phyloP scores from a whole-genome alignment of 768 basidiomycete genomes.

The Suillus subaureus region DNA sequence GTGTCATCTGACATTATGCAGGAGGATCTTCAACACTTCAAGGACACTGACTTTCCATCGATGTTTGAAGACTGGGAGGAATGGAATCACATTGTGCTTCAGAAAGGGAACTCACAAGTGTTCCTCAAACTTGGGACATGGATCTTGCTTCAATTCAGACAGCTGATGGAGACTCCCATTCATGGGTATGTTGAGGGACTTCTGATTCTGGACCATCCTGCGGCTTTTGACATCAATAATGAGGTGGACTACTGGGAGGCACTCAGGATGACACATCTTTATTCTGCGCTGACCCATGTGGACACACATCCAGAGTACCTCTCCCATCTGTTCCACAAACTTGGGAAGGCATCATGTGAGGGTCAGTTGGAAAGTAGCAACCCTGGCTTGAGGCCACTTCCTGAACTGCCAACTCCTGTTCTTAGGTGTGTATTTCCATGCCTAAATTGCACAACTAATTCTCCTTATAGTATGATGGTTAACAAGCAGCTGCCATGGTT shows the following conservation, averaged over 20 bases:
- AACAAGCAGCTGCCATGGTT: no score
- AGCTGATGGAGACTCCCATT: neutral
- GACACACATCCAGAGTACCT: neutral
- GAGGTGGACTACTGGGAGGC: neutral
- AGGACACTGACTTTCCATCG: neutral
- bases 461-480: neutral
- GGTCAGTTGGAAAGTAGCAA: neutral
- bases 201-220: neutral
- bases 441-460: neutral
- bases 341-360: neutral
- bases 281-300: neutral
- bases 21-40: no score
- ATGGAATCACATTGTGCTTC: neutral
- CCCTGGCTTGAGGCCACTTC: neutral
- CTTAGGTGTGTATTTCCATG: no score
- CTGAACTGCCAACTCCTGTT: neutral
- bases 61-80: neutral
- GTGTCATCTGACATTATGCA: no score
- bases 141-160: neutral
- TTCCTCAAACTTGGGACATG: neutral
- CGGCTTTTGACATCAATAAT: neutral
- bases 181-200: neutral
- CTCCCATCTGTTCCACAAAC: neutral
- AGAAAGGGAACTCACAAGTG: neutral
- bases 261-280: neutral